phyloP scores from a whole-genome alignment of 169 alveolate species.

The Theileria luwenshuni region DNA sequence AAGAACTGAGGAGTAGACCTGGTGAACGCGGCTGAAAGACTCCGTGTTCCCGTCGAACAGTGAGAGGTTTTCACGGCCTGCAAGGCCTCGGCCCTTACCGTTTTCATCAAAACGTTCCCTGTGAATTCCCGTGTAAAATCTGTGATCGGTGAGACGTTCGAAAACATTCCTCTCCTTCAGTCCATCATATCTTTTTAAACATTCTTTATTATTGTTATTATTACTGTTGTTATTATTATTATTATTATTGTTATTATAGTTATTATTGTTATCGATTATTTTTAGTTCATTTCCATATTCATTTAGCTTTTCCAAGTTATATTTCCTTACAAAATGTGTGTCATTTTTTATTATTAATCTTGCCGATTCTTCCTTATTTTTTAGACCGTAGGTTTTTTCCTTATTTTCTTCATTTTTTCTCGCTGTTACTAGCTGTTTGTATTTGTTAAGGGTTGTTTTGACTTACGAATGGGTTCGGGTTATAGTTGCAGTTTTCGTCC shows the following conservation, averaged over 20 bases:
- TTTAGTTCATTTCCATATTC: too few relatives aligned
- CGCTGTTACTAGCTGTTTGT: constrained; percentile 1
- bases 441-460: not conserved
- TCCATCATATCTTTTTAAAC: not conserved
- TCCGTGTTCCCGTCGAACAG: constrained; percentile 79
- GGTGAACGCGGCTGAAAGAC: constrained; percentile 74
- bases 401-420: not conserved
- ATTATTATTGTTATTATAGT: too few relatives aligned
- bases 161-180: constrained; percentile 65
- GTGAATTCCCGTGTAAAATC: constrained; percentile 82
- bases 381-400: not conserved
- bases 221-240: too few relatives aligned
- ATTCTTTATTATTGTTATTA: too few relatives aligned
- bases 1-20: constrained; percentile 77
- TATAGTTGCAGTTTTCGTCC: constrained; percentile 24
- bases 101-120: constrained; percentile 84
- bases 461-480: constrained; percentile 33
- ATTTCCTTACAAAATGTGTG: not conserved
- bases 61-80: constrained; percentile 80
- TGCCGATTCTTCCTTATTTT: not conserved
- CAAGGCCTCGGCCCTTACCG: constrained; percentile 83
- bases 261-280: too few relatives aligned
- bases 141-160: constrained; percentile 79
- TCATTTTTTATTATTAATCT: too few relatives aligned
- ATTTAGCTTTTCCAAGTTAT: too few relatives aligned